Percentiles rank a stretch among this genome's conserved stretches.
Evolutionary conservation across 2,329 filamentous ascomycete species (phyloP).

Genomic region (Penicillium frequentans): DNA sequence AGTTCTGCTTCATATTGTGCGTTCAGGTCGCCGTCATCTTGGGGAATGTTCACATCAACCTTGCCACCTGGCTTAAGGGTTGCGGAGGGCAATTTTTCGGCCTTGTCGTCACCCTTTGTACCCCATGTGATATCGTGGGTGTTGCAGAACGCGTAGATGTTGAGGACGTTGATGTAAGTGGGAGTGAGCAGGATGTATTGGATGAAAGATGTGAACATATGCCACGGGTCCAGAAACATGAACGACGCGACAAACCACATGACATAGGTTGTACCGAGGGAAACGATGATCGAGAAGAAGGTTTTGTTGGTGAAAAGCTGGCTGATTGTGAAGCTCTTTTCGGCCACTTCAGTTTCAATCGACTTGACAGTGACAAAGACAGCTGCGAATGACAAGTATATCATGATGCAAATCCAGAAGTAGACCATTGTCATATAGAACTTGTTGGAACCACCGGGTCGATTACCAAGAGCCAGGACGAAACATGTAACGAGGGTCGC

Average conservation of each 20-base stretch:
- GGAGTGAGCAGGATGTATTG: slow-evolving; percentile 95
- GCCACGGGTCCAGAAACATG: slow-evolving; percentile 97
- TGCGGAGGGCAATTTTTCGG: slow-evolving; percentile 84
- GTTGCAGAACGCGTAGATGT: slow-evolving; percentile 98
- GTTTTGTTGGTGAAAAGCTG: slow-evolving; percentile 82
- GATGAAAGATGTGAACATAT: slow-evolving; percentile 92
- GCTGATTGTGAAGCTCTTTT: slow-evolving; percentile 65
- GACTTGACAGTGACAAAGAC: slow-evolving; percentile 90
- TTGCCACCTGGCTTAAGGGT: slow-evolving; percentile 92
- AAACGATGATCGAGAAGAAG: slow-evolving; percentile 93
- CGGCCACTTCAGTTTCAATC: slow-evolving; percentile 68
- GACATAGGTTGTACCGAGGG: slow-evolving; percentile 85
- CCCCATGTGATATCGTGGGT: slow-evolving; percentile 98
- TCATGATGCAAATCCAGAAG: slow-evolving; percentile 96
- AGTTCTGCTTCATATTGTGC: slow-evolving; percentile 90
- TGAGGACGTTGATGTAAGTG: slow-evolving; percentile 97
- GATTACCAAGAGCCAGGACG: slow-evolving; percentile 89
- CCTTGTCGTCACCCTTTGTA: slow-evolving; percentile 96
- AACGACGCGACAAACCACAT: slow-evolving; percentile 90
- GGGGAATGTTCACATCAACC: slow-evolving; percentile 81
- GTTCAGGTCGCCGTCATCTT: slow-evolving; percentile 92
- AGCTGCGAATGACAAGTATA: slow-evolving; percentile 91
- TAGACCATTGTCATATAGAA: slow-evolving; percentile 97
- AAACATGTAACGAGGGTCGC: slow-evolving; percentile 92
- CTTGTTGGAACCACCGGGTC: slow-evolving; percentile 88